Evolutionary conservation across 306 rosid species (phyloP), one percentile per base, ranked within the genome.

Genomic region (Sindora glabra): DNA sequence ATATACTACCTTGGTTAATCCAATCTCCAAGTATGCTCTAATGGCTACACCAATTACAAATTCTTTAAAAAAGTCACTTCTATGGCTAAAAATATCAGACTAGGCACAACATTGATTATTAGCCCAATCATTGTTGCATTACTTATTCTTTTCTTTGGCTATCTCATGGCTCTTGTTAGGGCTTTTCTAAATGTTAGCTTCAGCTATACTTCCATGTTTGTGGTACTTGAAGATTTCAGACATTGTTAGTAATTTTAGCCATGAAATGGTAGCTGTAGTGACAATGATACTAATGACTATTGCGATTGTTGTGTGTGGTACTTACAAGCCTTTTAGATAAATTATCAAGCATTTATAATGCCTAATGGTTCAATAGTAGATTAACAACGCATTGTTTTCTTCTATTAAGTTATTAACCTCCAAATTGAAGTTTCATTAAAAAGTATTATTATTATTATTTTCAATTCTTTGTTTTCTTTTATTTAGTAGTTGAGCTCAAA

Each of bases 201-300:
- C 95, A 1, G 74, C 82, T 60, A 39, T 82, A 27, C 67, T 89
- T 8, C 94, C 94, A 38, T 89, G 86, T 19, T 61, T 78, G 22
- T 86, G 88, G 66, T 86, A 84, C 80, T 59, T 89, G 36, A 89
- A 67, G 77, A 77, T 89, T 62, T 86, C 88, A 2, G 92, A 80
- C 3, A 44, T 19, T 5, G 74, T 74, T 23, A 40, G 3, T 24
- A 70, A 27, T 27, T 34, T 76, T 57, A 69, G 80, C 38, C 4
- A 36, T 33, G 88, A 84, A 46, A 63, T 63, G 0, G 29, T 58
- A 2, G 22, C 10, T 10, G 27, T 81, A 23, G 25, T 66, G 21
- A 34, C 46, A 2, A 76, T 82, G 26, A 37, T 82, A 23, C 0
- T 82, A 1, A 25, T 69, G 65, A 88, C 81, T 18, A 29, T 74